Base-by-base conservation (phyloP, 768 basidiomycete species). In the Tulasnella sp. region DNA sequence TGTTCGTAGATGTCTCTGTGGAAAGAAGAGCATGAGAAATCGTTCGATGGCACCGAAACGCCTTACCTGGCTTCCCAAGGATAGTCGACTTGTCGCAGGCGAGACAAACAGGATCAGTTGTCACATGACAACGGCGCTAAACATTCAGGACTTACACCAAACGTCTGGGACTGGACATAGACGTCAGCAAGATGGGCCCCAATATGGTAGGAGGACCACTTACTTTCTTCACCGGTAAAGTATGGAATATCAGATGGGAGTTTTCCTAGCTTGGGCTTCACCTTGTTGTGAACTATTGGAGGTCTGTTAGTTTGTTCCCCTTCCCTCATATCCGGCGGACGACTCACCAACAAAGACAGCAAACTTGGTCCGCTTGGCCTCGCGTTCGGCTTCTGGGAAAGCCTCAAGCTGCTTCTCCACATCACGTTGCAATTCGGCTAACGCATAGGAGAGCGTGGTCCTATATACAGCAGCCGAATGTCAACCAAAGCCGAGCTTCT, bases 371-470 rank as follows among this genome's bases (percentile, higher is more conserved):
- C 78, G 77, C 17, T 82, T 70, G 0, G 77, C 77, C n/a, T 83
- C 79, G 49, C 84, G 82, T 62, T 92, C 82, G 15, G 77, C 69
- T 68, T 87, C 85, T 3, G 86, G 82, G 57, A 81, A 75, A 9
- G 68, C 67, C 27, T 78, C 69, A 12, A 87, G 70, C 62, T 85
- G 86, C 42, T 68, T 68, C 63, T 87, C 86, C 49, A 96, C 85
- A 66, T 99, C 96, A 68, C 84, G 86, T 66, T 83, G 76, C 27
- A 99, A 80, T 69, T 99, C 96, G 6, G 78, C 75, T 43, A 97
- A 73, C 3, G 93, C 92, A 65, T 98, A 99, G 92, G 64, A 32
- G 19, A 32, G 55, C 21, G 55, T 57, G 15, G 43, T 46, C 46
- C 31, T 32, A 23, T n/a, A 37, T 29, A n/a, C 4, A 31, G 4